phyloP scores from a whole-genome alignment of 2,329 filamentous ascomycete genomes.

The Fusarium haematococcum region DNA sequence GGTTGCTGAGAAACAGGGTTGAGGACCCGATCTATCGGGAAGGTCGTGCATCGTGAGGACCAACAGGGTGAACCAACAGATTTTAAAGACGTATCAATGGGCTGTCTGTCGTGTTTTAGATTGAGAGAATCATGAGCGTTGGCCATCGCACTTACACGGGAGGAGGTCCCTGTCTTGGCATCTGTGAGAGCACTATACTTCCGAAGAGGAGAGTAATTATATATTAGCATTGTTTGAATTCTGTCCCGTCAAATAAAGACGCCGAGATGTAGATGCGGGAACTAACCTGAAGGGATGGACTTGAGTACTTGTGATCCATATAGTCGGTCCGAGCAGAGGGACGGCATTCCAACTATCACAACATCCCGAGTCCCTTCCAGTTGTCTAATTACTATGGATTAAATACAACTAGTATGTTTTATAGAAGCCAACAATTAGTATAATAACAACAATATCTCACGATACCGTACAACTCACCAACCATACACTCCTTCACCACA shows the following conservation, averaged over 20 bases:
- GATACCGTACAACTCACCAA: neutral
- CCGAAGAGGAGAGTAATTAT: neutral
- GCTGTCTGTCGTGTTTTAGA: neutral
- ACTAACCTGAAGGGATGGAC: neutral
- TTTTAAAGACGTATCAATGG: neutral
- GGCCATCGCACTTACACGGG: neutral
- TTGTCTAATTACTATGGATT: neutral
- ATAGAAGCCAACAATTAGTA: neutral
- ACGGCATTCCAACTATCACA: neutral
- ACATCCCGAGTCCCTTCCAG: neutral
- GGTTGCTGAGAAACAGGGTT: neutral
- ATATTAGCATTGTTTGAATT: neutral
- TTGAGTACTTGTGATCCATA: neutral
- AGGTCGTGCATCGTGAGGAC: neutral
- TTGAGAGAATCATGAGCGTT: neutral
- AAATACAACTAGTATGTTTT: neutral
- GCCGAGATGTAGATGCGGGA: neutral
- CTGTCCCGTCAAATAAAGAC: neutral
- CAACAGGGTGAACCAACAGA: neutral
- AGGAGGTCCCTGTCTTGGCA: neutral
- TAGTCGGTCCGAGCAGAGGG: neutral
- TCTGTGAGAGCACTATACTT: neutral
- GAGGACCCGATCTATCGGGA: neutral
- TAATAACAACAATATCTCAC: neutral
- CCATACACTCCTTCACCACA: neutral